A percentile compares a stretch with the other conserved stretches of the same genome.
Conservation (phyloP, 2,329 filamentous ascomycete genomes). For the Xylariaceae sp. region DNA sequence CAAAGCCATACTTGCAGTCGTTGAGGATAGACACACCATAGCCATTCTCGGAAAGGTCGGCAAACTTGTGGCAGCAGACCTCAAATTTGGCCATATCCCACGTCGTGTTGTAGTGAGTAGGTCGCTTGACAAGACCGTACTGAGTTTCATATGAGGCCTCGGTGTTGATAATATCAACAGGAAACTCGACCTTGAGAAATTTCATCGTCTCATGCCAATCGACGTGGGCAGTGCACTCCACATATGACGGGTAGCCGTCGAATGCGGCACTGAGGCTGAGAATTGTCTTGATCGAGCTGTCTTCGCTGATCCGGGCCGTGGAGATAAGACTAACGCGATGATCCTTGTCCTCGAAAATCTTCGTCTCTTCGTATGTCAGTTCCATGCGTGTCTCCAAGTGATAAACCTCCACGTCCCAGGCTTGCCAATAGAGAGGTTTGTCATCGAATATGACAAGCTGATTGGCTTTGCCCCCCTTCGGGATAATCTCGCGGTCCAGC, state of each 20-base stretch:
- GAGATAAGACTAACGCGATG: constrained; percentile 80
- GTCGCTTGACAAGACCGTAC: constrained; percentile 81
- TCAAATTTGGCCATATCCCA: constrained; percentile 99
- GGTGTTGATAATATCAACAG: constrained; percentile 83
- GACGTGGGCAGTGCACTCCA: constrained; percentile 81
- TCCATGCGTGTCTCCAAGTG: constrained; percentile 84
- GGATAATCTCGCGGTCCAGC: constrained; percentile 72
- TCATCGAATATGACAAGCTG: constrained; percentile 95
- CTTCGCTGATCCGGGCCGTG: constrained; percentile 80
- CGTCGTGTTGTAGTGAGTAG: constrained; percentile 95
- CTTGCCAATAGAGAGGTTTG: constrained; percentile 95
- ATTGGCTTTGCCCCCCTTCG: constrained; percentile 72
- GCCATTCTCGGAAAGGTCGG: constrained; percentile 80
- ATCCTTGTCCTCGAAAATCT: constrained; percentile 65
- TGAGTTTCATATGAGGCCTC: constrained; percentile 95
- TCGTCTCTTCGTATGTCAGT: constrained; percentile 63
- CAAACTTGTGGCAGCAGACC: constrained; percentile 93
- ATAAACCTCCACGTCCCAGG: constrained; percentile 97
- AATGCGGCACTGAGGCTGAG: constrained; percentile 72
- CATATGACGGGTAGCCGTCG: constrained; percentile 60
- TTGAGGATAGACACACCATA: constrained; percentile 93
- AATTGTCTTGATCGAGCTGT: constrained; percentile 81
- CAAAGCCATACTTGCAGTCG: constrained; percentile 94
- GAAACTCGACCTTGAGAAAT: constrained; percentile 98
- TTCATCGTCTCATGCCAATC: constrained; percentile 97